These are phyloP conservation scores for Cichorium intybus DNA, from an alignment of 140 eudicot species.

Conservation along the genomic window DNA sequence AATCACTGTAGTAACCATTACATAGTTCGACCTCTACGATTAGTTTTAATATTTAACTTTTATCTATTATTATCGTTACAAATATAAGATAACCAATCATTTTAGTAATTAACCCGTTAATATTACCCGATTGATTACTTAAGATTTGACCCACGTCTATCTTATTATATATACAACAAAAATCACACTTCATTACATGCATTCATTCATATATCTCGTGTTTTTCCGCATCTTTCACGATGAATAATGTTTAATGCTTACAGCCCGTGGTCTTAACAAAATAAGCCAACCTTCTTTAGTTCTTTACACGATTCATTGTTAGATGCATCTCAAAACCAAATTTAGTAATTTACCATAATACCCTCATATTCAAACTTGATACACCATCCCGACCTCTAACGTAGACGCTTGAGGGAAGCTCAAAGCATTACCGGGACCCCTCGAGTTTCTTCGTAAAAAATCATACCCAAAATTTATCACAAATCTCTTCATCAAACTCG, in stretches of 20 bases:
- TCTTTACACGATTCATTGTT: constrained; percentile 12
- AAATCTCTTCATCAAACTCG: constrained; percentile 66
- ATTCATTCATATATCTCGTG: constrained; percentile 22
- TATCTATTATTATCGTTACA: too few relatives aligned
- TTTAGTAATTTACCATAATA: not conserved
- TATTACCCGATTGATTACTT: too few relatives aligned
- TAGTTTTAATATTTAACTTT: too few relatives aligned
- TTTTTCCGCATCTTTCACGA: not conserved
- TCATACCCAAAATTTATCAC: constrained; percentile 75
- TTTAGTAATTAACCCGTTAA: too few relatives aligned
- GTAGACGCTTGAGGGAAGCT: constrained; percentile 84
- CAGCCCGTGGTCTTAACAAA: not conserved
- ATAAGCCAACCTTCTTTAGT: not conserved
- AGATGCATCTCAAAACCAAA: constrained; percentile 3
- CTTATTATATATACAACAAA: constrained; percentile 12
- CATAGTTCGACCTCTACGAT: too few relatives aligned
- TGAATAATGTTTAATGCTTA: not conserved
- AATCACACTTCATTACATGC: constrained; percentile 24
- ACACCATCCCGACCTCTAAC: constrained; percentile 92
- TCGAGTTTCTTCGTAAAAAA: constrained; percentile 76
- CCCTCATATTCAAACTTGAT: constrained; percentile 49
- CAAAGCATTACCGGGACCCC: constrained; percentile 59
- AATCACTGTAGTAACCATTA: too few relatives aligned
- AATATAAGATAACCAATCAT: too few relatives aligned
- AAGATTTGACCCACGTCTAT: not conserved